A percentile compares a stretch with the other conserved stretches of the same genome.
These are phyloP conservation scores for Dryas integrifolia DNA, from an alignment of 331 rosid genomes.

Conservation along the genomic window DNA sequence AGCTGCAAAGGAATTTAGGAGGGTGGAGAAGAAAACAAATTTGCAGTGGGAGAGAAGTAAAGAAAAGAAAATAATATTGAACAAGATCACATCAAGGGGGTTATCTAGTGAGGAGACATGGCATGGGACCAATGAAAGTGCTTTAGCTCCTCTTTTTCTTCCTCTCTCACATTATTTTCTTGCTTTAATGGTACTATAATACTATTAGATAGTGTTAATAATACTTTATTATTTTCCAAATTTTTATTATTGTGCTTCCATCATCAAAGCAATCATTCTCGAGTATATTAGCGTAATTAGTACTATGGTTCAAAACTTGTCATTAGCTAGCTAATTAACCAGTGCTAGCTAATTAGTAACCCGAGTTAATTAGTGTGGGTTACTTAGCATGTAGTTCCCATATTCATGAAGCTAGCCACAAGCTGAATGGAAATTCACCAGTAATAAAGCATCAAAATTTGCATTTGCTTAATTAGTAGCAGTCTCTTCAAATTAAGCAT, in stretches of 20 bases:
- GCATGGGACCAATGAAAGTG: slow-evolving; percentile 78
- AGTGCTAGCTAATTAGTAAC: not conserved
- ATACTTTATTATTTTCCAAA: slow-evolving; percentile 34
- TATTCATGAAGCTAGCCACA: not conserved
- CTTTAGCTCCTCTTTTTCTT: slow-evolving; percentile 70
- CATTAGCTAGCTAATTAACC: slow-evolving; percentile 1
- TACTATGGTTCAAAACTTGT: slow-evolving; percentile 35
- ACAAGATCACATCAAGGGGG: slow-evolving; percentile 65
- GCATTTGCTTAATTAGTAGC: not conserved
- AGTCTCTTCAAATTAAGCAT: not conserved
- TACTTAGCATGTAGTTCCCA: slow-evolving; percentile 4
- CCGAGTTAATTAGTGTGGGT: slow-evolving; percentile 18
- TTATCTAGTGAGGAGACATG: slow-evolving; percentile 54
- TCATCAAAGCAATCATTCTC: slow-evolving; percentile 73
- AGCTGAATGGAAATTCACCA: not conserved
- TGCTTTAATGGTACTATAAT: slow-evolving; percentile 81
- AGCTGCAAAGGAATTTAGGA: slow-evolving; percentile 1
- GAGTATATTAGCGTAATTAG: slow-evolving; percentile 51
- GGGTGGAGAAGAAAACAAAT: slow-evolving; percentile 15
- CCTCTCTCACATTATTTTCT: slow-evolving; percentile 60
- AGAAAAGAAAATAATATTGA: slow-evolving; percentile 29
- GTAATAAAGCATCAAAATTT: not conserved
- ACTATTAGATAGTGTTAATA: slow-evolving; percentile 48
- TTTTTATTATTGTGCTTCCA: slow-evolving; percentile 51
- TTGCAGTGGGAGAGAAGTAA: slow-evolving; percentile 13